These are phyloP conservation scores for Fusarium ramigenum DNA, from an alignment of 2,329 filamentous ascomycete species.

Conservation along the genomic window DNA sequence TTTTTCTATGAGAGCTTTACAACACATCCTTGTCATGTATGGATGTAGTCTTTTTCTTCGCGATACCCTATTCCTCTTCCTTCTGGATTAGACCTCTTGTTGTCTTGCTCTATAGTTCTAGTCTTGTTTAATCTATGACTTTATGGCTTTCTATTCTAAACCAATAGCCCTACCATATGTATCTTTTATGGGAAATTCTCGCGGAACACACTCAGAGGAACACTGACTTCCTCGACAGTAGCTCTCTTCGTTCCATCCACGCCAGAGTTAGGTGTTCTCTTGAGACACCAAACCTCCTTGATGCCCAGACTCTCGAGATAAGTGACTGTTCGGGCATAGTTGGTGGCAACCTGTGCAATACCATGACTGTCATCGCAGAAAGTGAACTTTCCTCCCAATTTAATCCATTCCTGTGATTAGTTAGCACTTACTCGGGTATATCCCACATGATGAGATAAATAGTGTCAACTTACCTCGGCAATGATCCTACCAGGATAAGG, in stretches of 20 bases:
- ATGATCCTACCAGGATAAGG: conserved; percentile 86
- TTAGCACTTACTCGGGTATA: not conserved
- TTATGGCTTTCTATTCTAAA: conserved; percentile 7
- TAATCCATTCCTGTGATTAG: conserved; percentile 70
- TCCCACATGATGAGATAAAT: not conserved
- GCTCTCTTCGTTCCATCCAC: conserved; percentile 46
- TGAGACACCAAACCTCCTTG: conserved; percentile 66
- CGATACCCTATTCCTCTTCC: conserved; percentile 37
- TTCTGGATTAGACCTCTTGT: not conserved
- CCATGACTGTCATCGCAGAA: conserved; percentile 96
- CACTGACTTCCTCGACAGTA: conserved; percentile 53
- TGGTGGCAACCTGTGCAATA: conserved; percentile 84
- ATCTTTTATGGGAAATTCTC: conserved; percentile 37
- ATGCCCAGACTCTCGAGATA: conserved; percentile 77
- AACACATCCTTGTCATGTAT: conserved; percentile 6
- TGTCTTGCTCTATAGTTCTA: conserved; percentile 28
- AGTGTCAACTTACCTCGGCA: conserved; percentile 68
- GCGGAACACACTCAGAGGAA: conserved; percentile 54
- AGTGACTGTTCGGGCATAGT: conserved; percentile 75
- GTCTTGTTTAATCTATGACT: conserved; percentile 32
- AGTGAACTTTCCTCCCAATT: conserved; percentile 81
- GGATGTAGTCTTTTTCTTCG: conserved; percentile 30
- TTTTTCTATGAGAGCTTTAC: not conserved
- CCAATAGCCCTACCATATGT: not conserved
- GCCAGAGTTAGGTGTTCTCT: conserved; percentile 48